Evolutionary conservation across 108 stramenopile genomes (phyloP).

Genomic region (Skeletonema potamos): DNA sequence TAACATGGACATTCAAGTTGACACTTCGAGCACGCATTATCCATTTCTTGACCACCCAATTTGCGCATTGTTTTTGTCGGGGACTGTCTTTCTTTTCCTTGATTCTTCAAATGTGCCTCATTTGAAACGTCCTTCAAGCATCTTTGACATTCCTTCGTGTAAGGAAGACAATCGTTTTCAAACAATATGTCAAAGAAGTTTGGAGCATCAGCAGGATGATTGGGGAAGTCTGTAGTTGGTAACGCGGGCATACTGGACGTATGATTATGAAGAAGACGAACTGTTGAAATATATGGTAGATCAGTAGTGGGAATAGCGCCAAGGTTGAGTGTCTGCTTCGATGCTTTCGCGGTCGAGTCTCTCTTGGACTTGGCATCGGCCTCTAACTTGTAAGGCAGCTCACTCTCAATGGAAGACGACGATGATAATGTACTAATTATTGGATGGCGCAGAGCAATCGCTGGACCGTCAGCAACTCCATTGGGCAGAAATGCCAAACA

Average conservation of each 20-base stretch:
- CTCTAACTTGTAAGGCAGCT: constrained; percentile 24
- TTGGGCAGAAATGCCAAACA: constrained; percentile 31
- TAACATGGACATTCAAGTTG: constrained; percentile 46
- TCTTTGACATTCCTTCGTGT: constrained; percentile 38
- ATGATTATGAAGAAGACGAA: constrained; percentile 29
- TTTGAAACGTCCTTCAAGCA: constrained; percentile 45
- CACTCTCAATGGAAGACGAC: not conserved
- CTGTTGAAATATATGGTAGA: constrained; percentile 46
- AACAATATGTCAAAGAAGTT: constrained; percentile 58
- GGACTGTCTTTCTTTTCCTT: not conserved
- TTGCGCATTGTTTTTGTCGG: not conserved
- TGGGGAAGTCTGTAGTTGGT: constrained; percentile 10
- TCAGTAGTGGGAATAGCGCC: constrained; percentile 28
- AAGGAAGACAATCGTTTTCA: constrained; percentile 51
- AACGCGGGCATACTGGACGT: not conserved
- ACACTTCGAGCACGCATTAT: constrained; percentile 38
- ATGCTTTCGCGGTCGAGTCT: not conserved
- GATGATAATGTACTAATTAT: not conserved
- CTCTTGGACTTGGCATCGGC: not conserved
- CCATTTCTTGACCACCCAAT: not conserved
- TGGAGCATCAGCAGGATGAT: constrained; percentile 29
- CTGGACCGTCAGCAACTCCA: constrained; percentile 1
- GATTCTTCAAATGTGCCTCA: constrained; percentile 7
- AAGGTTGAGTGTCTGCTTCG: constrained; percentile 7
- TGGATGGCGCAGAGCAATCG: constrained; percentile 47